Conservation (phyloP, 495 filamentous ascomycete species). For the Annulohypoxylon stygium region DNA sequence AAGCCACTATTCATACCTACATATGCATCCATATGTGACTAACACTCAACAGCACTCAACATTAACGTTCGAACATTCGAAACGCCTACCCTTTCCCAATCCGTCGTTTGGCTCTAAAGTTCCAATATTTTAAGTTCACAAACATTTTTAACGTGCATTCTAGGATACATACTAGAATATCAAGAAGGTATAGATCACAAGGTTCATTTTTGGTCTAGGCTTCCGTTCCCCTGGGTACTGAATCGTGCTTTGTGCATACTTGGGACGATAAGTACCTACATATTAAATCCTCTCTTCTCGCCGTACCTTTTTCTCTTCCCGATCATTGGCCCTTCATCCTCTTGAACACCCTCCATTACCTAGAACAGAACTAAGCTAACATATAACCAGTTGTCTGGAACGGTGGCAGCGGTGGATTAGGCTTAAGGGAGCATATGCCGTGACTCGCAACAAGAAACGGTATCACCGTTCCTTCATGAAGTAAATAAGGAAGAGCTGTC, state of each 20-base stretch:
- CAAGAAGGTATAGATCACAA: conserved; percentile 40
- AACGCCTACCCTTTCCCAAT: conserved; percentile 33
- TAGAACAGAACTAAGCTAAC: conserved; percentile 35
- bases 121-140: conserved; percentile 40
- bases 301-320: conserved; percentile 6
- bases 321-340: conserved; percentile 17
- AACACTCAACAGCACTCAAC: background rate
- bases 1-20: conserved; percentile 6
- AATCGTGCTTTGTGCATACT: conserved; percentile 22
- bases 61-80: background rate
- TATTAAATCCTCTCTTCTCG: conserved; percentile 10
- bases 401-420: conserved; percentile 36
- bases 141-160: background rate
- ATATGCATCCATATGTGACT: background rate
- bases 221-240: background rate
- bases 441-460: conserved; percentile 13
- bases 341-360: conserved; percentile 2
- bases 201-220: background rate
- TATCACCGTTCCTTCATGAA: background rate
- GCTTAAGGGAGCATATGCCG: conserved; percentile 6
- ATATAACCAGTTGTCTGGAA: conserved; percentile 36
- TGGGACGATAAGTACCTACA: conserved; percentile 7
- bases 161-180: background rate
- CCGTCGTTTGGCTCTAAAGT: conserved; percentile 24
- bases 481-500: background rate